Percentiles rank a stretch among this genome's conserved stretches.
phyloP scores from a whole-genome alignment of 441 rosid species.

The Aleurites moluccanus region DNA sequence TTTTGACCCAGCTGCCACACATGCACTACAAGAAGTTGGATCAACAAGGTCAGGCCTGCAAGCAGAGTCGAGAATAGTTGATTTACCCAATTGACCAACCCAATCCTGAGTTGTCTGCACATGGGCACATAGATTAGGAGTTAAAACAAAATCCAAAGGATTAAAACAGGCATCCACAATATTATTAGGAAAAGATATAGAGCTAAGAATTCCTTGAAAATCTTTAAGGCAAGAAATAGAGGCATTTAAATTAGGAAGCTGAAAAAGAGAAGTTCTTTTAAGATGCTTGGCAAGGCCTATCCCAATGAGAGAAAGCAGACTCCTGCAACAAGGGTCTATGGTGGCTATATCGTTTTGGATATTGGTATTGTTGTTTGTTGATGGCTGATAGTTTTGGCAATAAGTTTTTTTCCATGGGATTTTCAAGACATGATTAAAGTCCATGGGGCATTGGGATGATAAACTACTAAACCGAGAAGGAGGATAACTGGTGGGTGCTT shows the following conservation, averaged over 20 bases:
- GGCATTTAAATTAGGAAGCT: constrained; percentile 52
- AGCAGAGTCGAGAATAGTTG: constrained; percentile 59
- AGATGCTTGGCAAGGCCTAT: constrained; percentile 62
- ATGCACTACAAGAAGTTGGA: constrained; percentile 59
- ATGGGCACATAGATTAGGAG: constrained; percentile 51
- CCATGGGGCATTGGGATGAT: constrained; percentile 57
- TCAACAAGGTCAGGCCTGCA: constrained; percentile 67
- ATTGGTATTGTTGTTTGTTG: constrained; percentile 5
- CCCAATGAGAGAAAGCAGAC: constrained; percentile 57
- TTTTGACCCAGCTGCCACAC: constrained; percentile 58
- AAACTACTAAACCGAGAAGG: constrained; percentile 11
- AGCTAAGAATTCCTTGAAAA: constrained; percentile 49
- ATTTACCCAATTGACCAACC: constrained; percentile 47
- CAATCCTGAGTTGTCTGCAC: constrained; percentile 55
- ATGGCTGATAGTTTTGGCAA: constrained; percentile 38
- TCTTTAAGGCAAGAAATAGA: constrained; percentile 63
- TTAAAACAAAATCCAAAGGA: constrained; percentile 51
- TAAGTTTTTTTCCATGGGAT: constrained; percentile 70
- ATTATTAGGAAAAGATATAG: constrained; percentile 49
- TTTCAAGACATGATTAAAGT: constrained; percentile 51
- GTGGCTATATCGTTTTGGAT: constrained; percentile 2
- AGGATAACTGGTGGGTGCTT: constrained; percentile 3
- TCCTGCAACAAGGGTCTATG: constrained; percentile 48
- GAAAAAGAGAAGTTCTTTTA: constrained; percentile 59
- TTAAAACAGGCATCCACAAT: constrained; percentile 55